Evolutionary conservation across 768 basidiomycete species (phyloP).

Genomic region (Lactarius pseudohatsudake): DNA sequence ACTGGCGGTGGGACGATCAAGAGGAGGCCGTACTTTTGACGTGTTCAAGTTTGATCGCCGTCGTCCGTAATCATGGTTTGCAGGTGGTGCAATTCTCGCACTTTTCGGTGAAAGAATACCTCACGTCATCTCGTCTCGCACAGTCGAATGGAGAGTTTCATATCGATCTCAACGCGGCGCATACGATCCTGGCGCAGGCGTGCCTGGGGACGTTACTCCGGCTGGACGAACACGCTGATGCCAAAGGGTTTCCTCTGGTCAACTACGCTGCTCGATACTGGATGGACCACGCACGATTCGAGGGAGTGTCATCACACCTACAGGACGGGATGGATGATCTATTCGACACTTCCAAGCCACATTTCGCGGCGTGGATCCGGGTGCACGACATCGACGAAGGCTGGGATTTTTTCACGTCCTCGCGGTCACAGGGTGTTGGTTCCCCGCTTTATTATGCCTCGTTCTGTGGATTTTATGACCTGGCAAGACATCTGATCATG

Average conservation of each 20-base stretch:
- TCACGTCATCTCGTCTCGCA: not conserved
- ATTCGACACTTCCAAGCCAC: not conserved
- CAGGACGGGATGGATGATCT: not conserved
- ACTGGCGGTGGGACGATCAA: not conserved
- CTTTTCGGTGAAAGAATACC: not conserved
- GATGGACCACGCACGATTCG: not conserved
- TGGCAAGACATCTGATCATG: not conserved
- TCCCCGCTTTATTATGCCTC: not conserved
- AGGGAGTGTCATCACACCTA: not conserved
- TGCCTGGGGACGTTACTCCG: not conserved
- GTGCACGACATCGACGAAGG: too few species aligned
- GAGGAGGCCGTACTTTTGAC: not conserved
- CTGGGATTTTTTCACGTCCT: too few species aligned
- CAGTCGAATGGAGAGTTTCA: not conserved
- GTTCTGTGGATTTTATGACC: not conserved
- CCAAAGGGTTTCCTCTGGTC: not conserved
- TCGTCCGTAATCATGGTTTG: fast-evolving
- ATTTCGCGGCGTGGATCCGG: not conserved
- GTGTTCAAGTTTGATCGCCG: not conserved
- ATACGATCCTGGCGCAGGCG: not conserved
- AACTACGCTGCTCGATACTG: not conserved
- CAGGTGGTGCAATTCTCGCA: not conserved
- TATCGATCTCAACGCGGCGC: not conserved
- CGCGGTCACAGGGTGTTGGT: too few species aligned
- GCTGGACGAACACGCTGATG: not conserved